phyloP scores from a whole-genome alignment of 2,329 filamentous ascomycete genomes.

The Colletotrichum sublineola region DNA sequence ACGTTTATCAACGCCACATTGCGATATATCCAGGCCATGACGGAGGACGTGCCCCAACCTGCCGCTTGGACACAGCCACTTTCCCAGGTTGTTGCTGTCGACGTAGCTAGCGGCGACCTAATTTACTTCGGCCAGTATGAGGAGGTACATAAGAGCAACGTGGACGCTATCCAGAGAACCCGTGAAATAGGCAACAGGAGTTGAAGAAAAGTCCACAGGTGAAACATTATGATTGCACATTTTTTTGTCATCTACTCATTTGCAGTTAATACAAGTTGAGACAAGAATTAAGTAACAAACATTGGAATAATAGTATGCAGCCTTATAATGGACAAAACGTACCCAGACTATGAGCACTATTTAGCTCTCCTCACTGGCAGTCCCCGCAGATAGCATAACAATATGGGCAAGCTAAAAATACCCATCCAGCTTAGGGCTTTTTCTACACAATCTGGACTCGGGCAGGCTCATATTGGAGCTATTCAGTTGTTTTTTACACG shows the following conservation, averaged over 20 bases:
- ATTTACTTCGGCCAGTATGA: conserved; percentile 39
- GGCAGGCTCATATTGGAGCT: background rate
- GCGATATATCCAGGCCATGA: conserved; percentile 35
- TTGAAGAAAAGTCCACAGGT: background rate
- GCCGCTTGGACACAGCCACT: conserved; percentile 32
- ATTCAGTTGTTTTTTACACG: background rate
- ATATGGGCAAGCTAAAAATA: background rate
- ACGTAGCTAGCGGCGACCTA: conserved; percentile 32
- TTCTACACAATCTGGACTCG: background rate
- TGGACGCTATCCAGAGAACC: conserved; percentile 24
- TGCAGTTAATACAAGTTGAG: background rate
- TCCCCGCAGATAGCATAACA: background rate
- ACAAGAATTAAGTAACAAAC: background rate
- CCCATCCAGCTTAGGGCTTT: background rate
- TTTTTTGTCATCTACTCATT: background rate
- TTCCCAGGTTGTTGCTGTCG: conserved; percentile 35
- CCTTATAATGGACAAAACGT: background rate
- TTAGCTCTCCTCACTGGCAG: background rate
- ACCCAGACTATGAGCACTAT: background rate
- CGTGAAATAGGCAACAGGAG: background rate
- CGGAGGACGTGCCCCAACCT: conserved; percentile 34
- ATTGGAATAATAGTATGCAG: background rate
- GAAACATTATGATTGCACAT: too few relatives aligned
- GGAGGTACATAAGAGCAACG: conserved; percentile 39
- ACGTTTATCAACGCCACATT: conserved; percentile 38